Conservation (phyloP, 768 basidiomycete genomes). For the Ramaria rubella region DNA sequence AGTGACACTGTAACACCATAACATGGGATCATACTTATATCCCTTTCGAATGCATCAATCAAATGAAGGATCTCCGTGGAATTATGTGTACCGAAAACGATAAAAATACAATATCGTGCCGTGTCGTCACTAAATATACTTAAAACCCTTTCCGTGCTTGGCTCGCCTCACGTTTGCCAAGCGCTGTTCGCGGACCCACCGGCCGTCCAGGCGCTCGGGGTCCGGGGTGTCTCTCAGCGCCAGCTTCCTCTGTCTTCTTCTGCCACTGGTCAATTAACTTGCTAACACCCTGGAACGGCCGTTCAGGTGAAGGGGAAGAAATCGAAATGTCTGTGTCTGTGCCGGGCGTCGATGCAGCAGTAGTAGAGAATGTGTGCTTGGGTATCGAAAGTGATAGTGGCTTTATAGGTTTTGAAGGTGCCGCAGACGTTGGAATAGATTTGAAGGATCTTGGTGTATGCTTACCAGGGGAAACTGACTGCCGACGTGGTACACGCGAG, state of each 20-base stretch:
- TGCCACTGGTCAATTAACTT: slow-evolving; percentile 87
- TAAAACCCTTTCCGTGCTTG: not conserved
- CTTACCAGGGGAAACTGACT: slow-evolving; percentile 1
- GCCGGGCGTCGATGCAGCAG: not conserved
- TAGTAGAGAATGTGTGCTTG: not conserved
- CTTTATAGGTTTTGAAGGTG: not conserved
- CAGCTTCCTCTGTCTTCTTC: slow-evolving; percentile 61
- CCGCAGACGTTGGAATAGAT: not conserved
- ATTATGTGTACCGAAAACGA: not conserved
- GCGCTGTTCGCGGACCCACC: not conserved
- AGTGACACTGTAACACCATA: slow-evolving; percentile 35
- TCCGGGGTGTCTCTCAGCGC: slow-evolving; percentile 18
- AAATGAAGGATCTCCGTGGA: not conserved
- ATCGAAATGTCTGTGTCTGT: not conserved
- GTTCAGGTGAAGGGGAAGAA: slow-evolving; percentile 60
- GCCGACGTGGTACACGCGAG: not conserved
- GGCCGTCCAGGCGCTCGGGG: not conserved
- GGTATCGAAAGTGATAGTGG: not conserved
- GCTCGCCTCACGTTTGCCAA: not conserved
- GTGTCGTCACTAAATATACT: not conserved
- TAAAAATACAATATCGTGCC: not conserved
- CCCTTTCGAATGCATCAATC: not conserved
- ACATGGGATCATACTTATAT: not conserved
- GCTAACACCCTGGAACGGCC: slow-evolving; percentile 76
- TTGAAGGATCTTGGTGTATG: not conserved